Percentiles rank a stretch among this genome's conserved stretches.
Evolutionary conservation across 495 filamentous ascomycete genomes (phyloP).

Genomic region (Hypoxylon trugodes): DNA sequence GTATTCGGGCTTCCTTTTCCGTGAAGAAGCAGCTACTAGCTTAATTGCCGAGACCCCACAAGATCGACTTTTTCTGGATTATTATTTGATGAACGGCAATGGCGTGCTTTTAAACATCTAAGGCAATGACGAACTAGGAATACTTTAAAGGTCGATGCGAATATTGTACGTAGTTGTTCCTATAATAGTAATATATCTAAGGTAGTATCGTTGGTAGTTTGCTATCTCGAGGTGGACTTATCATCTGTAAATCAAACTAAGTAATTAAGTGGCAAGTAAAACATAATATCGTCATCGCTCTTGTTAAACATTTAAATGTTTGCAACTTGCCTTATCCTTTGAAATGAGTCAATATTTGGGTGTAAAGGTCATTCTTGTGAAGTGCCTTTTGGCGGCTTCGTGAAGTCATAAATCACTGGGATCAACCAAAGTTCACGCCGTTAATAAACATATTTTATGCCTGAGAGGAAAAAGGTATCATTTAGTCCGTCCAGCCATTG

Average conservation of each 20-base stretch:
- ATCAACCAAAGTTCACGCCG: constrained; percentile 21
- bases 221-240: too few species aligned
- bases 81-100: constrained; percentile 26
- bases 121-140: constrained; percentile 3
- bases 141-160: not conserved
- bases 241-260: too few species aligned
- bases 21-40: not conserved
- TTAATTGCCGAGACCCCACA: constrained; percentile 36
- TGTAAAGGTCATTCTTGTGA: not conserved
- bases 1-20: constrained; percentile 15
- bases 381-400: constrained; percentile 12
- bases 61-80: constrained; percentile 8
- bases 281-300: not conserved
- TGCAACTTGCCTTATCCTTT: not conserved
- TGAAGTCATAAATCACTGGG: not conserved
- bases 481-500: constrained; percentile 35
- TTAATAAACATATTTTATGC: constrained; percentile 31
- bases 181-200: too few species aligned
- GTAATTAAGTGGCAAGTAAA: not conserved
- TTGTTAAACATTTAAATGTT: not conserved
- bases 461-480: constrained; percentile 38
- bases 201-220: too few species aligned
- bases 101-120: constrained; percentile 27
- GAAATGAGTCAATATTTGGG: not conserved
- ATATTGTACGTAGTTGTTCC: too few species aligned